Evolutionary conservation across 2,329 filamentous ascomycete species (phyloP).

Genomic region (Colletotrichum caudatum): DNA sequence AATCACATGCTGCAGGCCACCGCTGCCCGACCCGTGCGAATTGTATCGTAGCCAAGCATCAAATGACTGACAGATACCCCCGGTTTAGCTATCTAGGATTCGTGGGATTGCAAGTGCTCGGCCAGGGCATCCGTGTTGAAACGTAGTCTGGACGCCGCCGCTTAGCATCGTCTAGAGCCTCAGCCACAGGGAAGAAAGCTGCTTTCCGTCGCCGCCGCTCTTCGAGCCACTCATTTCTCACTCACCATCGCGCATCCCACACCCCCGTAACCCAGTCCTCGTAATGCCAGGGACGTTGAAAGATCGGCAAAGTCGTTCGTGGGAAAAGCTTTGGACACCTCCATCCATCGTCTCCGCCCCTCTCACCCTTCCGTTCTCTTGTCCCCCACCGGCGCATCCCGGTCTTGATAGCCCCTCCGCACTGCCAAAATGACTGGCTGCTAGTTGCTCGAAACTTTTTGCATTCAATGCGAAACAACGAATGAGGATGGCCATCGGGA

Average conservation of each 20-base stretch:
- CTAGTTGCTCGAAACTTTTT: slow-evolving; percentile 37
- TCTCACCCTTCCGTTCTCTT: background rate
- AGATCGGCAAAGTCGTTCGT: slow-evolving; percentile 34
- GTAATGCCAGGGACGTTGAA: slow-evolving; percentile 19
- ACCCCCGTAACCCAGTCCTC: slow-evolving; percentile 8
- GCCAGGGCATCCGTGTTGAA: slow-evolving; percentile 28
- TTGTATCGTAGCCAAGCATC: background rate
- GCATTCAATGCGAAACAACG: slow-evolving; percentile 30
- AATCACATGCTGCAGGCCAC: slow-evolving; percentile 35
- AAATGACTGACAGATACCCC: slow-evolving; percentile 22
- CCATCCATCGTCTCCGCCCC: slow-evolving; percentile 19
- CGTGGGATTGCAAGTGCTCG: slow-evolving; percentile 31
- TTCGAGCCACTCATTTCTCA: background rate
- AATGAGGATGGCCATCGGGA: slow-evolving; percentile 26
- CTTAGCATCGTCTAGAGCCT: slow-evolving; percentile 32
- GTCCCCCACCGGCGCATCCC: slow-evolving; percentile 28
- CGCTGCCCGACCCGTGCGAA: slow-evolving; percentile 29
- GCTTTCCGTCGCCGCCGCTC: background rate
- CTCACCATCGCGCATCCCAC: slow-evolving; percentile 10
- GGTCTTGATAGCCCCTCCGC: slow-evolving; percentile 25
- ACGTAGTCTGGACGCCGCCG: slow-evolving; percentile 28
- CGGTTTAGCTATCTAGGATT: slow-evolving; percentile 1
- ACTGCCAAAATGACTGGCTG: slow-evolving; percentile 36
- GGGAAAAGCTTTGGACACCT: slow-evolving; percentile 27
- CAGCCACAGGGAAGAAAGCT: slow-evolving; percentile 11